phyloP scores from a whole-genome alignment of 306 rosid genomes.

The Nissolia schottii region DNA sequence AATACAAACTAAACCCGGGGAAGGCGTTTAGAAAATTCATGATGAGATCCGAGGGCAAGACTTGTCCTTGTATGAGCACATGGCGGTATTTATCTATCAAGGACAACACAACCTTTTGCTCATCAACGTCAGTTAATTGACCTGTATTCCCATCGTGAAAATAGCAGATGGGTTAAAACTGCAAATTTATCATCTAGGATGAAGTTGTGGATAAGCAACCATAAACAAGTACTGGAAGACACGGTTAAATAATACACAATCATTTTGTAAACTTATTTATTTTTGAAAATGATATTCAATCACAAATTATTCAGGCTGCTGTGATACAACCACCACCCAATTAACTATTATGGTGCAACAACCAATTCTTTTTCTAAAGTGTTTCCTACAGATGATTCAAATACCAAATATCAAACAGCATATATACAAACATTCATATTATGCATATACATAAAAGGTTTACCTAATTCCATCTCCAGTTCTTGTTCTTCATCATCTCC shows the following conservation, averaged over 20 bases:
- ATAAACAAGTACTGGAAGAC: constrained; percentile 8
- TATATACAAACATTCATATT: not conserved
- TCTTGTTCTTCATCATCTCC: constrained; percentile 71
- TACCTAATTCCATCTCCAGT: constrained; percentile 61
- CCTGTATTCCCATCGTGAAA: constrained; percentile 46
- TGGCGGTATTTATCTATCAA: constrained; percentile 50
- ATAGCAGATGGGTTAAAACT: constrained; percentile 3
- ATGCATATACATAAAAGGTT: constrained; percentile 5
- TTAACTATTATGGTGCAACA: not conserved
- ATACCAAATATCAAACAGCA: constrained; percentile 2
- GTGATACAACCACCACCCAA: not conserved
- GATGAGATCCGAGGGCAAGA: constrained; percentile 39
- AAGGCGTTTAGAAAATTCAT: constrained; percentile 44
- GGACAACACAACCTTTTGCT: constrained; percentile 35
- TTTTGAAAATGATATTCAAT: not conserved
- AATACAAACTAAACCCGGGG: constrained; percentile 44
- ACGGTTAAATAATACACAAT: not conserved
- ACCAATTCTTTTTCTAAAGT: not conserved
- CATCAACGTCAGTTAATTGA: constrained; percentile 50
- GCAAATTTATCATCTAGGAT: not conserved
- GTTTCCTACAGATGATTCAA: not conserved
- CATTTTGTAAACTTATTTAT: constrained; percentile 1
- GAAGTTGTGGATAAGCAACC: constrained; percentile 17
- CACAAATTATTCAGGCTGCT: not conserved
- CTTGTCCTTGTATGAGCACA: constrained; percentile 45